Evolutionary conservation across 2,329 filamentous ascomycete species (phyloP).

Genomic region (Cadophora sp.): DNA sequence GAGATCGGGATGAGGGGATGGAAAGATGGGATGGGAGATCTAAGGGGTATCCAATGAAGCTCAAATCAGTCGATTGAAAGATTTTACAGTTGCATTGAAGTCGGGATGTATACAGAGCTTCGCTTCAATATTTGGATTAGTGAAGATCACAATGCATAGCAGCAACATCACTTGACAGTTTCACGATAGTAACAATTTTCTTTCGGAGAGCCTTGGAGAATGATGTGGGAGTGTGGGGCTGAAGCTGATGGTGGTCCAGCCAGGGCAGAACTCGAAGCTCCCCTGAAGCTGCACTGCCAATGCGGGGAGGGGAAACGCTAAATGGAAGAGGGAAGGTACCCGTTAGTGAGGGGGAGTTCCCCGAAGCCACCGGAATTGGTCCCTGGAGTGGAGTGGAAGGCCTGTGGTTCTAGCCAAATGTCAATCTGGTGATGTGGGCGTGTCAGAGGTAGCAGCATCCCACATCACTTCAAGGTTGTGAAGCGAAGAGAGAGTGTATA

Average conservation of each 20-base stretch:
- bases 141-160: background rate
- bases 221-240: conserved; percentile 25
- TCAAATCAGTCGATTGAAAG: background rate
- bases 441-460: background rate
- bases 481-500: no score
- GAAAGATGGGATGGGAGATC: background rate
- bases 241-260: background rate
- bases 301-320: background rate
- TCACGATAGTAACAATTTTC: background rate
- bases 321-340: background rate
- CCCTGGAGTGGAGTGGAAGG: background rate
- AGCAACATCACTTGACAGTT: background rate
- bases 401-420: background rate
- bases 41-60: background rate
- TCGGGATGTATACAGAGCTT: background rate
- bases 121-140: background rate
- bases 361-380: conserved; percentile 5
- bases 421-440: background rate
- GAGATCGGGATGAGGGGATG: conserved; percentile 12
- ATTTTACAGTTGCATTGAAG: background rate
- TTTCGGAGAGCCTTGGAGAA: background rate
- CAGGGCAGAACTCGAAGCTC: conserved; percentile 10
- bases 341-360: conserved; percentile 13
- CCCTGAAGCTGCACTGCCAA: conserved; percentile 11
- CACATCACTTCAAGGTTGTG: background rate